Evolutionary conservation across 2,329 filamentous ascomycete genomes (phyloP).

Genomic region (Thelonectria olida): DNA sequence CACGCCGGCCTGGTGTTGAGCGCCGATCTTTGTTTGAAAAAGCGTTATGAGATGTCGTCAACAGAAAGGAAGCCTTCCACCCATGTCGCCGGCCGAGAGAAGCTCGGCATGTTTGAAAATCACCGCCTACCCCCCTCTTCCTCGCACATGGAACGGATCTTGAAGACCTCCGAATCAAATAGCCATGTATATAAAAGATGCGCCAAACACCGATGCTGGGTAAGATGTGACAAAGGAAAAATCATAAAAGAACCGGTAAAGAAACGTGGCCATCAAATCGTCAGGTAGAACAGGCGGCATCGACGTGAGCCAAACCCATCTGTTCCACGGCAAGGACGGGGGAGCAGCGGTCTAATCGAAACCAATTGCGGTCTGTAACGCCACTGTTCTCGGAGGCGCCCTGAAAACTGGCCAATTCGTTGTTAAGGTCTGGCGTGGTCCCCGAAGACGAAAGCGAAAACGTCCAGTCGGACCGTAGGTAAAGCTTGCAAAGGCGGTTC

Average conservation of each 20-base stretch:
- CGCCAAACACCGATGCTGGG: constrained; percentile 47
- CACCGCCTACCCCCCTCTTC: constrained; percentile 15
- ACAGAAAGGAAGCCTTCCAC: constrained; percentile 16
- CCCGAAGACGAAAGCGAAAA: background rate
- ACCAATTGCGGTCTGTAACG: constrained; percentile 4
- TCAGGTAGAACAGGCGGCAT: constrained; percentile 28
- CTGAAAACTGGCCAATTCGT: background rate
- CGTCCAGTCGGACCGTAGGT: background rate
- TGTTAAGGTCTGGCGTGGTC: background rate
- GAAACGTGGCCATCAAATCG: constrained; percentile 36
- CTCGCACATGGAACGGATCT: constrained; percentile 20
- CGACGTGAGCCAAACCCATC: constrained; percentile 23
- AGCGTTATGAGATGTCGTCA: constrained; percentile 14
- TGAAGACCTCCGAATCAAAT: constrained; percentile 16
- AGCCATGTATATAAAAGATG: constrained; percentile 37
- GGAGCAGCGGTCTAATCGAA: constrained; percentile 1
- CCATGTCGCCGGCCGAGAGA: constrained; percentile 17
- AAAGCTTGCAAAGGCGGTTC: background rate
- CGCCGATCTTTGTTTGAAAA: constrained; percentile 23
- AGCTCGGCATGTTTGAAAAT: constrained; percentile 10
- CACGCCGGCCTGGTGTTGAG: constrained; percentile 18
- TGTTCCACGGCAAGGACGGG: constrained; percentile 23
- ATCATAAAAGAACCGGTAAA: constrained; percentile 19
- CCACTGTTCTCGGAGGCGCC: background rate
- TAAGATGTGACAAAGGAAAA: constrained; percentile 40